A percentile compares a stretch with the other conserved stretches of the same genome.
phyloP scores from a whole-genome alignment of 495 filamentous ascomycete species.

The Parachaetomium inaequale region DNA sequence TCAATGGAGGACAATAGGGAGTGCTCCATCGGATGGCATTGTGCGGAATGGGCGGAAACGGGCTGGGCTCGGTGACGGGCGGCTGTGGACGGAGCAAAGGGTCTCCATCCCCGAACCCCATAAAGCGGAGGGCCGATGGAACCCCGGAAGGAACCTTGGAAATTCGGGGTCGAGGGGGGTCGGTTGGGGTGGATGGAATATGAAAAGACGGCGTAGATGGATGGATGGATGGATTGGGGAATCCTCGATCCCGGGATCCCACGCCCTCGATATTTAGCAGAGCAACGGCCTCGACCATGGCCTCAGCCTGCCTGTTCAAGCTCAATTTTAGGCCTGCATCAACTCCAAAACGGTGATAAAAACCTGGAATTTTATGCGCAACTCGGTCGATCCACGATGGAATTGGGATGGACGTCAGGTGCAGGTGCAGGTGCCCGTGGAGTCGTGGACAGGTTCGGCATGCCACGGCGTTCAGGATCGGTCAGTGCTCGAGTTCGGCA shows the following conservation, averaged over 20 bases:
- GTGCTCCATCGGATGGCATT: neutral
- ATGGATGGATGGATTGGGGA: too few relatives aligned
- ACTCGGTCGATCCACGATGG: too few relatives aligned
- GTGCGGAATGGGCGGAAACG: conserved; percentile 20
- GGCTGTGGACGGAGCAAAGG: neutral
- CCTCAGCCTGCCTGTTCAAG: too few relatives aligned
- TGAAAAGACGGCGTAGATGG: too few relatives aligned
- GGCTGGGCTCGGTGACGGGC: conserved; percentile 12
- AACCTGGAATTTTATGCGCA: too few relatives aligned
- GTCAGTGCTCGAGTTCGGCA: neutral
- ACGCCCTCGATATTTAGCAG: too few relatives aligned
- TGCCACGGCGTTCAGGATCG: conserved; percentile 4
- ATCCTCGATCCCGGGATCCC: too few relatives aligned
- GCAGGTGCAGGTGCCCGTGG: neutral
- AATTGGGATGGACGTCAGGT: conserved; percentile 9
- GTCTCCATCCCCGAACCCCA: neutral
- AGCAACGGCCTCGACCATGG: too few relatives aligned
- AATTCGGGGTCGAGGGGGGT: too few relatives aligned
- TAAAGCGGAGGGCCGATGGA: neutral
- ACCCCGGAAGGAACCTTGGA: neutral
- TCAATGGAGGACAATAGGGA: neutral
- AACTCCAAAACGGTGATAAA: too few relatives aligned
- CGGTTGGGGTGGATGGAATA: too few relatives aligned
- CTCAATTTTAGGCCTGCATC: too few relatives aligned
- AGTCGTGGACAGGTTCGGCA: conserved; percentile 10